Conservation (phyloP, 2,329 filamentous ascomycete genomes). For the Lachnellula arida region DNA sequence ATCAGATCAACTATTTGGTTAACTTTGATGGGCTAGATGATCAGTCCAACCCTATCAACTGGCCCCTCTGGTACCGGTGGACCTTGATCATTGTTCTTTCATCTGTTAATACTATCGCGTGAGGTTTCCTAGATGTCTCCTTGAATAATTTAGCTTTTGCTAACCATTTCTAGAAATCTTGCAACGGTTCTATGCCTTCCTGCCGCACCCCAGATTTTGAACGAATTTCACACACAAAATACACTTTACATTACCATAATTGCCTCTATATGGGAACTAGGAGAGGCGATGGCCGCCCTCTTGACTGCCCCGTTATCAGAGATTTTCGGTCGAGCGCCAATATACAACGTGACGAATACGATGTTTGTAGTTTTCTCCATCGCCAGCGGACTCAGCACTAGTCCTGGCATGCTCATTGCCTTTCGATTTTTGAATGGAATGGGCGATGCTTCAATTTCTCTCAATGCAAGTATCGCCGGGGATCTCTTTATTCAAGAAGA, state of each 20-base stretch:
- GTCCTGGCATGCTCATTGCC: conserved; percentile 44
- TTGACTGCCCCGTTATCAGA: conserved; percentile 56
- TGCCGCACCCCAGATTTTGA: conserved; percentile 1
- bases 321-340: conserved; percentile 46
- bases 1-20: background rate
- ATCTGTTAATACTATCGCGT: background rate
- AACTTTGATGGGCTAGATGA: background rate
- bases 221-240: conserved; percentile 38
- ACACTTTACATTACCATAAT: conserved; percentile 50
- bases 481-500: conserved; percentile 57
- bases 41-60: background rate
- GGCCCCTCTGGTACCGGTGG: background rate
- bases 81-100: background rate
- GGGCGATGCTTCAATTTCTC: conserved; percentile 50
- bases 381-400: conserved; percentile 43
- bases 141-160: background rate
- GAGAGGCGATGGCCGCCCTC: conserved; percentile 56
- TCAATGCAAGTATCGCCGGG: conserved; percentile 29
- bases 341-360: conserved; percentile 48
- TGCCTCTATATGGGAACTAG: conserved; percentile 52
- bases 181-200: no score
- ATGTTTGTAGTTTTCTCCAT: conserved; percentile 39
- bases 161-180: no score
- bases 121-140: background rate
- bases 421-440: conserved; percentile 61